Evolutionary conservation across 2,329 filamentous ascomycete species (phyloP), one percentile per base, ranked within the genome.

Genomic region (Mycosphaerelloides madeirae): DNA sequence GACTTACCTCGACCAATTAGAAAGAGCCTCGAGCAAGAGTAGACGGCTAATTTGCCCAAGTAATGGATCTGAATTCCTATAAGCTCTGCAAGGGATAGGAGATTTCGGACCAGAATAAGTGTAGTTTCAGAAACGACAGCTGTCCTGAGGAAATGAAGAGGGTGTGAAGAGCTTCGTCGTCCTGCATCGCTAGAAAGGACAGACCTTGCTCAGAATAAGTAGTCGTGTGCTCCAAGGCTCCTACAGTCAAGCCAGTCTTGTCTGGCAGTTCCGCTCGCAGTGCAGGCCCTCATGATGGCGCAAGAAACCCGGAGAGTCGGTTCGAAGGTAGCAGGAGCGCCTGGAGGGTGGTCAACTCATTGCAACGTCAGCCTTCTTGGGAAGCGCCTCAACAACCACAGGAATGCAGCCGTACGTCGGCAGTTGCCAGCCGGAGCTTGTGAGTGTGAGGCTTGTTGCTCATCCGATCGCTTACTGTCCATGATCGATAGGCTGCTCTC

Each of bases 141-240:
- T 37, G 41, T 46, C n/a, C n/a, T 37, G 29, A 43, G 31, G 43
- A 46, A 40, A 49, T 48, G 42, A 44, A 46, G 49, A 57, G 49
- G 55, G 52, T 56, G 54, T 55, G 52, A n/a, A n/a, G n/a, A n/a
- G n/a, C n/a, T n/a, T 31, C 16, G 28, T 7, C 7, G 52, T 50
- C 9, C 22, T 9, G 9, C 49, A 48, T 8, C 33, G 35, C 16
- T 31, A 42, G 20, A 46, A 35, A 41, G 44, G 54, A 5, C 9
- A 6, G 9, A 50, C 52, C 57, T 59, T 57, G 53, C 54, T 45
- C 52, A 51, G 50, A 53, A 59, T 56, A 59, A 59, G 55, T 57
- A 60, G 43, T 53, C 55, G 52, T 54, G 56, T 52, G 41, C 46
- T 49, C 46, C 35, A 20, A 44, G 29, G 33, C 43, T 40, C 38